Evolutionary conservation across 2,329 filamentous ascomycete genomes (phyloP), one percentile per base, ranked within the genome.

Genomic region (Ophiosphaerella korrae): DNA sequence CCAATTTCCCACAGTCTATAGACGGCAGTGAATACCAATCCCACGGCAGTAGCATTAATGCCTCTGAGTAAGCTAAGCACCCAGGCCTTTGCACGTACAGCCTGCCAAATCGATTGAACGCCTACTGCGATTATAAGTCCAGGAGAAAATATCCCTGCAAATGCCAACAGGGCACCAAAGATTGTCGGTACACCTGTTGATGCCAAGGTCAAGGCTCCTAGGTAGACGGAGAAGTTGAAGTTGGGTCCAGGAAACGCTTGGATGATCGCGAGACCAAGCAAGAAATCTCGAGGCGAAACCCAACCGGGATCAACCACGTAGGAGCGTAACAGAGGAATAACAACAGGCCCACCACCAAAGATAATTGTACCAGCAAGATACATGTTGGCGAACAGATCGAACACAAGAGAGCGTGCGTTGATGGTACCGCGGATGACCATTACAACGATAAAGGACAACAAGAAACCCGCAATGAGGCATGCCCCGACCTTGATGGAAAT

Each of bases 241-340:
- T 84, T 83, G 0, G 84, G 84, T 0, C 84, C 84, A 0, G 88
- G 88, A 50, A 90, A 88, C 0, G 85, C 81, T 68, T 91, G 88
- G 14, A 85, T 86, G 45, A 91, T 79, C 7, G 88, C 88, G 0
- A 91, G 81, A 0, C 88, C 88, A 42, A 90, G 83, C 0, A 91
- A 76, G 65, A 91, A 90, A 65, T 91, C 86, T 3, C 88, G 81
- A 0, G 85, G 78, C 0, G 80, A 83, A 0, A 91, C 87, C 87
- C 87, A 91, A 6, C 85, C 84, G 21, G 87, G 84, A 0, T 80
- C 78, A 0, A 90, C 88, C 32, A 90, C 64, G 40, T 77, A 77
- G 9, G 67, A 61, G 42, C 74, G 73, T 0, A 78, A 66, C 0
- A 78, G 66, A 1, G 75, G 77, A 42, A 79, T 77, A 0, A 78